Base-by-base conservation (phyloP, 106 monocot species). In the Dioscorea alata region DNA sequence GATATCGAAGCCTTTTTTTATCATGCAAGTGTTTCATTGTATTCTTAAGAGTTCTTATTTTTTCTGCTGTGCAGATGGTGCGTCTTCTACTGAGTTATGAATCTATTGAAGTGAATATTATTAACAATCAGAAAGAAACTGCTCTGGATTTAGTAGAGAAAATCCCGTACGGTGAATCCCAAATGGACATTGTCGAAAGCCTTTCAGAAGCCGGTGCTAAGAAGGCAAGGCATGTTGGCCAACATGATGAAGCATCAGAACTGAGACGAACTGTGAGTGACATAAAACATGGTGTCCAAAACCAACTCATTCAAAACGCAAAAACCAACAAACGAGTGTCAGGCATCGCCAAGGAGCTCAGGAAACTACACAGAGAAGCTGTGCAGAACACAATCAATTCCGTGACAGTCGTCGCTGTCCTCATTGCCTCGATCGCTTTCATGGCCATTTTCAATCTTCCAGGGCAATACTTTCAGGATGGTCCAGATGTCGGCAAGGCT, bases 331-430 rank as follows among this genome's bases (percentile, higher is more conserved):
- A 80, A 72, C 67, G 89, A 31, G 89, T 97, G 61, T 68, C 86
- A 0, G 88, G 86, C 12, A 97, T 97, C 0, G 84, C 86, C 23
- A 97, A 97, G 69, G 96, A 97, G 48, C 63, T 97, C 24, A 79
- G 64, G 18, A 97, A 97, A 56, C 82, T 97, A 12, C 96, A 97
- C 68, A 71, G 96, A 76, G 96, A 97, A 75, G 96, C 96, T 22
- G 86, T 97, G 32, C 89, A 87, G 68, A 97, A 89, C 58, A 97
- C 96, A 49, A 97, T 97, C 61, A 97, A 97, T 69, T 97, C 96
- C 16, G 92, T 97, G 14, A 97, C 96, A 2, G 14, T 97, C 33
- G 96, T 97, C 18, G 96, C 96, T 48, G 86, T 89, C 25, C 73
- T 97, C 12, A 84, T 92, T 22, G 96, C 92, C 18, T 97, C 96